Evolutionary conservation across 2,329 filamentous ascomycete species (phyloP).

Genomic region (Claviceps sp.): DNA sequence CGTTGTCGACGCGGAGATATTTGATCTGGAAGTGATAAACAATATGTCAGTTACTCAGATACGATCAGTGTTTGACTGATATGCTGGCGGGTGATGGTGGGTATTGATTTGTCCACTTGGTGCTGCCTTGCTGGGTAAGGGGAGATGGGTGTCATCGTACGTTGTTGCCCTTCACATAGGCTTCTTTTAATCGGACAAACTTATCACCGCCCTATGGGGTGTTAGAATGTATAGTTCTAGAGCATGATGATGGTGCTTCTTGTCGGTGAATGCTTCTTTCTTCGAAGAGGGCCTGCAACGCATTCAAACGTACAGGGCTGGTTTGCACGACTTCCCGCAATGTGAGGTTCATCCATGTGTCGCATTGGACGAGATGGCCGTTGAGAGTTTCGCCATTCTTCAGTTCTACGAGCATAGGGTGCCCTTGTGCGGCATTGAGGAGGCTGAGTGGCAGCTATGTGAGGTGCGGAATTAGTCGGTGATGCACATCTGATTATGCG

Average conservation of each 20-base stretch:
- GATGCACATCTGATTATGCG: not conserved
- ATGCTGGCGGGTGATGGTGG: not conserved
- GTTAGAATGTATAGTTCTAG: not conserved
- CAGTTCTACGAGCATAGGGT: constrained; percentile 94
- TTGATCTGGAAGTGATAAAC: constrained; percentile 61
- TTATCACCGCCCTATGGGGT: constrained; percentile 65
- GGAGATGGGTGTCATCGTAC: constrained; percentile 30
- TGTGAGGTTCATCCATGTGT: constrained; percentile 99
- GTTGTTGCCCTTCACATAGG: constrained; percentile 95
- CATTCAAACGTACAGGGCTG: constrained; percentile 46
- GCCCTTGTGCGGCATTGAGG: constrained; percentile 88
- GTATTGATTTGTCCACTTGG: too few relatives aligned
- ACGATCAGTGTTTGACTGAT: not conserved
- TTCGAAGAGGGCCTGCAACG: too few relatives aligned
- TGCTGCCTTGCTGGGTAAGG: too few relatives aligned
- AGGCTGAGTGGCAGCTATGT: constrained; percentile 60
- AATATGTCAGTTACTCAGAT: not conserved
- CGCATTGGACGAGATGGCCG: constrained; percentile 89
- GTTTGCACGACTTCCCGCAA: constrained; percentile 96
- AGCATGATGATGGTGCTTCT: too few relatives aligned
- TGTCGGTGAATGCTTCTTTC: too few relatives aligned
- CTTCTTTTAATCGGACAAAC: constrained; percentile 83
- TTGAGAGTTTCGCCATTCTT: constrained; percentile 97
- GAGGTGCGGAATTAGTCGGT: not conserved
- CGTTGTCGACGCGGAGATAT: constrained; percentile 89